A percentile compares a stretch with the other conserved stretches of the same genome.
Conservation (phyloP, 345 rosid genomes). For the Syzygium aqueum region DNA sequence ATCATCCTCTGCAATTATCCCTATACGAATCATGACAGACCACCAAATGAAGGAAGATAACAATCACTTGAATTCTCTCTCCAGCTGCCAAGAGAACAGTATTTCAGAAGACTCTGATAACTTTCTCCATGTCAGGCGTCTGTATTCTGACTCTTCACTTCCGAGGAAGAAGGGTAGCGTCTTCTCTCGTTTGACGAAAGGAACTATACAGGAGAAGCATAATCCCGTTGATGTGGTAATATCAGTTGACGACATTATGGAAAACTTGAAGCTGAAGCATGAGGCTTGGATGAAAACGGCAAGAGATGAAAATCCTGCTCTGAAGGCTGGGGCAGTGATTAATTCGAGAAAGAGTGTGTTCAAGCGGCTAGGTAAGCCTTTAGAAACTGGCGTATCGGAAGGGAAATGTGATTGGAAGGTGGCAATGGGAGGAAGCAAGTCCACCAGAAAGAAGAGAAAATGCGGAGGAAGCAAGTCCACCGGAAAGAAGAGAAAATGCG, state of each 20-base stretch:
- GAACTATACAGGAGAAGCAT: not conserved
- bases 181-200: constrained; percentile 12
- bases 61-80: not conserved
- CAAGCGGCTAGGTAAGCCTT: not conserved
- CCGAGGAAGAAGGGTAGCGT: constrained; percentile 1
- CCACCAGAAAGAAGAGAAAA: not conserved
- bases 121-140: not conserved
- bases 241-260: constrained; percentile 11
- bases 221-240: not conserved
- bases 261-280: constrained; percentile 13
- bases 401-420: not conserved
- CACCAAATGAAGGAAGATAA: not conserved
- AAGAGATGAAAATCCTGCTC: not conserved
- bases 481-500: not conserved
- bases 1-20: not conserved
- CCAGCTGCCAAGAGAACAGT: not conserved
- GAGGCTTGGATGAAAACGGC: not conserved
- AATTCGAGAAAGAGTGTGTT: constrained; percentile 3
- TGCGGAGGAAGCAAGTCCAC: not conserved
- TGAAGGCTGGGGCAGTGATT: not conserved
- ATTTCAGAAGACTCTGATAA: not conserved
- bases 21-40: not conserved
- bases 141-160: constrained; percentile 5
- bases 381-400: not conserved
- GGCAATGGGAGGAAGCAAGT: not conserved